Evolutionary conservation across 1,284 basidiomycete genomes (phyloP), one percentile per base, ranked within the genome.

Genomic region (Moesziomyces sp.): DNA sequence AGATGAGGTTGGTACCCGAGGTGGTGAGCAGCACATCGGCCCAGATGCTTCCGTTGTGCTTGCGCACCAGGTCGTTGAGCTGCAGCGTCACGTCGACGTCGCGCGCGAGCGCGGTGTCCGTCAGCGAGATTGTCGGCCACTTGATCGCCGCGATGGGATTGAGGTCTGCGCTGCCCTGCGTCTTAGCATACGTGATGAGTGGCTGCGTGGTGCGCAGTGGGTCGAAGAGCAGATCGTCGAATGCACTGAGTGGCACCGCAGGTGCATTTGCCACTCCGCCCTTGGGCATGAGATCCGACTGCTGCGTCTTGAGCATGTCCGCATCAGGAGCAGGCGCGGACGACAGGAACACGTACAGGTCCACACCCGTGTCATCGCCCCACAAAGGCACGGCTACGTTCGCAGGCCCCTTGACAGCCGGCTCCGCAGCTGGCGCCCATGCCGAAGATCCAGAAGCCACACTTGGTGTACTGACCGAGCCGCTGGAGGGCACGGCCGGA

Each of bases 11-110:
- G 40, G 88, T 87, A 1, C 88, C 88, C 58, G 91, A 88, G 76
- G 89, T 90, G 4, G 91, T 88, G 9, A 98, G 86, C 79, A 93
- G 91, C 11, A 97, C 87, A 77, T 97, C 93, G 10, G 92, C 91
- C 90, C 91, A 97, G 44, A 81, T 54, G 34, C 60, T 68, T 11
- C 50, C 75, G 26, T 81, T 81, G 44, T 58, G 28, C 3, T 35
- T 54, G 19, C 64, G 30, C 14, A 77, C 68, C 10, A 34, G 44
- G 0, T 76, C 59, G 43, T 66, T 57, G 30, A 78, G 43, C 23
- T 44, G 30, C 43, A 80, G 30, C 7, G 19, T 28, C 45, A 78
- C 42, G 35, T 79, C 72, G 38, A 68, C 63, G 46, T 69, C 69
- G 18, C 55, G 19, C 19, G 55, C 44, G 28, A 78, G 46, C 11